Base-by-base conservation (phyloP, 306 rosid species). In the Medicago truncatula region DNA sequence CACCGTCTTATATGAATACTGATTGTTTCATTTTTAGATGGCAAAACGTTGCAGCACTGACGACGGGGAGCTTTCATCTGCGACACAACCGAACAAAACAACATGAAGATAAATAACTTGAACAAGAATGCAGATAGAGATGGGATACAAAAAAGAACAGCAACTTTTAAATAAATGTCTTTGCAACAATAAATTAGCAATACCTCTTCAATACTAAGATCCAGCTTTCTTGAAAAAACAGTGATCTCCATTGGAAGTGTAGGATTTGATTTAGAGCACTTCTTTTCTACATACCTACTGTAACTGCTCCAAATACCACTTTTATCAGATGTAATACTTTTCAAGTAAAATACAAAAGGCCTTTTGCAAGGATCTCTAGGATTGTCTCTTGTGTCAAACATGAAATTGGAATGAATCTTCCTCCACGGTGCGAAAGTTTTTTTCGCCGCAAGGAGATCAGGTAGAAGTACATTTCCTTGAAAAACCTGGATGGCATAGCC, bases 21-120 rank as follows among this genome's bases (percentile, higher is more conserved):
- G 85, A 79, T 76, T 53, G 89, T 78, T 34, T 82, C 80, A 56
- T 81, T 84, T 53, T 80, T 75, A 73, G 80, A 46, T 12, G 86
- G 79, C 78, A 85, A 69, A 34, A 88, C 83, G 50, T 73, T 57
- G 76, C 97, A 92, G 84, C 97, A 94, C 41, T 87, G 91, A 5
- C 98, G 90, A 14, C 91, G 95, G 12, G 85, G 92, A 44, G 98
- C 93, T 86, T 89, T 89, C 86, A 89, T 86, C 97, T 91, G 89
- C 53, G 76, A 50, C 52, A 61, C 60, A 78, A 15, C 61, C 54
- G 14, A 72, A 64, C 60, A 80, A 73, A 50, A 65, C 59, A 65
- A 43, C 23, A 56, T 31, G 2, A 50, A 80, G 67, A 72, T 47
- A 63, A 73, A 46, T 16, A 50, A 61, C 74, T 60, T 66, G 74